Evolutionary conservation across 2,329 filamentous ascomycete species (phyloP), one percentile per base, ranked within the genome.

Genomic region (Fusarium nanum): DNA sequence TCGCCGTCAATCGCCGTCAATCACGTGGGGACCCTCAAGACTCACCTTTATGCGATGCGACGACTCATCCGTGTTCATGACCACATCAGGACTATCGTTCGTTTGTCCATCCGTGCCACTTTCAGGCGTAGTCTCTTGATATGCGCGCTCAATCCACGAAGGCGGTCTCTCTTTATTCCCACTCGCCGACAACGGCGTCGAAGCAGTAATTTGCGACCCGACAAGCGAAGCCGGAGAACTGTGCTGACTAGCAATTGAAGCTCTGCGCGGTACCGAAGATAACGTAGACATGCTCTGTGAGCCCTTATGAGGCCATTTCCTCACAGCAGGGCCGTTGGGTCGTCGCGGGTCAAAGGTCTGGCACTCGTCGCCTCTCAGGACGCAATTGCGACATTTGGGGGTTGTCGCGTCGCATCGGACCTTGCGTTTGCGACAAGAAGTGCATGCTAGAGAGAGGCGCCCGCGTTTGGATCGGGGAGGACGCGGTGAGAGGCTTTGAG

Each of bases 371-470:
- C 71, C 70, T 27, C 71, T 68, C 5, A 73, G 32, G 10, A 71
- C 70, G 27, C 71, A 73, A 40, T 73, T 73, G n/a, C 64, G 70
- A 28, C 71, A 73, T 40, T 73, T 71, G 14, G 71, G 71, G 20
- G 64, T 73, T 45, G 68, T 59, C n/a, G 71, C 71, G 14, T 73
- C 71, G 45, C 71, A 73, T 58, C 71, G 61, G 14, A 73, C 71
- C 48, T 73, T 73, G 27, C 71, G 71, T 44, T 64, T 73, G 54
- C 71, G 71, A 27, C 71, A 73, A 30, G 64, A 61, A 6, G 50
- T 73, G 16, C 71, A 73, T 0, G 71, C 71, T 8, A 73, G 42
- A 6, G 71, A 71, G 44, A 73, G 59, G 8, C 71, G 67, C 0
- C 58, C 64, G 14, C 57, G 62, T 10, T 70, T 70, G 16, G 62